Percentiles rank a stretch among this genome's conserved stretches.
phyloP scores from a whole-genome alignment of 1,139 yeast genomes.

The Kodamaea ohmeri region DNA sequence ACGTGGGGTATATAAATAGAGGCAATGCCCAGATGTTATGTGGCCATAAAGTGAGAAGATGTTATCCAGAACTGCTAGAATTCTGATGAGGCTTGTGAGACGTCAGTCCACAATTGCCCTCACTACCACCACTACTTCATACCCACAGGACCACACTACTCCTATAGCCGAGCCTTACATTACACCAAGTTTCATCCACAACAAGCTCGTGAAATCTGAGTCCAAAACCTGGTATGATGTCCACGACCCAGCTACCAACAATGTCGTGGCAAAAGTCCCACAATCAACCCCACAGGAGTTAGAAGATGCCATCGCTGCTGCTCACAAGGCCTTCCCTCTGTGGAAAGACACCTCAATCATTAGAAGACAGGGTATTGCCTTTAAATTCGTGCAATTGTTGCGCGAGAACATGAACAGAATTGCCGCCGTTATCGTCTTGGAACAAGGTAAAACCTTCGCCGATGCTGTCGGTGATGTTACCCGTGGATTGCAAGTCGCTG shows the following conservation, averaged over 20 bases:
- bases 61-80: constrained; percentile 12
- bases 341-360: constrained; percentile 63
- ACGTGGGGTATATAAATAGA: constrained; percentile 9
- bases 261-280: constrained; percentile 66
- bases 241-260: constrained; percentile 75
- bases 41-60: not conserved
- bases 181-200: constrained; percentile 59
- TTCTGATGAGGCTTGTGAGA: constrained; percentile 14
- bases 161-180: constrained; percentile 42
- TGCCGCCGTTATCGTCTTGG: constrained; percentile 70
- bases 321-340: constrained; percentile 56
- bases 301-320: constrained; percentile 64
- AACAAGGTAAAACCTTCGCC: constrained; percentile 77
- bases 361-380: constrained; percentile 73
- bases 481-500: constrained; percentile 81
- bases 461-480: constrained; percentile 80
- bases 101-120: constrained; percentile 26
- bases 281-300: constrained; percentile 69
- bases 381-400: constrained; percentile 66
- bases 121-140: constrained; percentile 31
- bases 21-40: not conserved
- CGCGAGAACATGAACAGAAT: constrained; percentile 68
- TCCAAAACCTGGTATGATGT: constrained; percentile 66
- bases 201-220: constrained; percentile 55
- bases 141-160: constrained; percentile 49